Evolutionary conservation across 345 rosid species (phyloP).

Genomic region (Eucalyptus erythrocorys): DNA sequence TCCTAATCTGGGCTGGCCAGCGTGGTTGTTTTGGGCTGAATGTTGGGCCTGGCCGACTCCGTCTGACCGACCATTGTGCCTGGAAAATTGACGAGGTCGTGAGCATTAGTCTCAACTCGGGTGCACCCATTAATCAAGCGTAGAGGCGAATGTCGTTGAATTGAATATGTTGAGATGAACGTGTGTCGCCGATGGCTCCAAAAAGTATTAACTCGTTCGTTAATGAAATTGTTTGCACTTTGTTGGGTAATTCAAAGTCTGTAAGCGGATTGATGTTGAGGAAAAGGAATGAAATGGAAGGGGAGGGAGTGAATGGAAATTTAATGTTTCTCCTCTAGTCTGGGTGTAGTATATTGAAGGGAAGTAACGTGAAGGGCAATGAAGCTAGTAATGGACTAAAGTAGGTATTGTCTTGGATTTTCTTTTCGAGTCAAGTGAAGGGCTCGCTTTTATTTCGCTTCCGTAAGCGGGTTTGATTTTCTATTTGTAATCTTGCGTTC

Average conservation of each 20-base stretch:
- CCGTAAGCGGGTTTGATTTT: background rate
- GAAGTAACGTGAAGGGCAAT: background rate
- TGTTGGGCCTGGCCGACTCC: background rate
- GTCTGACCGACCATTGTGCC: background rate
- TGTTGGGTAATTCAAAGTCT: background rate
- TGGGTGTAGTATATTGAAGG: background rate
- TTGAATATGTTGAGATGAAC: background rate
- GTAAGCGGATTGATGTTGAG: background rate
- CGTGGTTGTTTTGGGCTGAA: background rate
- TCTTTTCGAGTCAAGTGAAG: background rate
- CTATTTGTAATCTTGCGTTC: background rate
- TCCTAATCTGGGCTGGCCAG: background rate
- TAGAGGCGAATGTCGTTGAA: background rate
- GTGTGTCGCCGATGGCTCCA: fast-evolving
- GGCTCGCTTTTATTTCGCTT: background rate
- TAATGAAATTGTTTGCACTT: background rate
- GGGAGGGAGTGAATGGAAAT: background rate
- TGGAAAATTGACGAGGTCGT: background rate
- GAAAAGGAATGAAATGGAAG: background rate
- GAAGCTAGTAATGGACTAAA: background rate
- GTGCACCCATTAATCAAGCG: background rate
- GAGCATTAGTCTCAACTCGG: background rate
- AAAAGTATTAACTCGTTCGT: background rate
- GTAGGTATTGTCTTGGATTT: background rate
- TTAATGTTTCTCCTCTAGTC: background rate